Conservation (phyloP, 768 basidiomycete genomes). For the Glaciozyma antarctica region DNA sequence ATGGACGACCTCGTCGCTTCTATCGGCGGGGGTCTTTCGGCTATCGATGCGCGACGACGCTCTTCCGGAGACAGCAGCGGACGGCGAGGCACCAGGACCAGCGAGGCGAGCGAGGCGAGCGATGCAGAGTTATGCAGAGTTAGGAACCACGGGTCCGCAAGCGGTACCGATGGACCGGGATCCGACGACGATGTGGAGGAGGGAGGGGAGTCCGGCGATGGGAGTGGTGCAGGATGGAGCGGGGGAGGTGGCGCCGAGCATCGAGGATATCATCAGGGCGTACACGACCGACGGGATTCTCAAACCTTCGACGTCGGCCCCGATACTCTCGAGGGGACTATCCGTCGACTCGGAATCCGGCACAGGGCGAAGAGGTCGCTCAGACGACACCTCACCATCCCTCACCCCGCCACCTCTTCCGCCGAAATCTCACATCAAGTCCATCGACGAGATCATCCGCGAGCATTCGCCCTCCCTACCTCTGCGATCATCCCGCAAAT, state of each 20-base stretch:
- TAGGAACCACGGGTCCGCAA: background rate
- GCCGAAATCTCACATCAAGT: constrained; percentile 10
- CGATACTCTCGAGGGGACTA: too few species aligned
- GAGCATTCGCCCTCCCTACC: constrained; percentile 7
- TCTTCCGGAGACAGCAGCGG: background rate
- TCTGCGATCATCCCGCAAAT: too few species aligned
- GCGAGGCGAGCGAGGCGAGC: background rate
- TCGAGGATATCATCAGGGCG: too few species aligned
- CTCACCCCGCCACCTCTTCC: background rate
- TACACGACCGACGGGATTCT: too few species aligned
- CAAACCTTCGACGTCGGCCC: too few species aligned
- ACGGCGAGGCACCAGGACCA: background rate
- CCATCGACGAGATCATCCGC: constrained; percentile 30
- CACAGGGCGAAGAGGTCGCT: background rate
- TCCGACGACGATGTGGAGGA: too few species aligned
- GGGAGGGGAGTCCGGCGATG: too few species aligned
- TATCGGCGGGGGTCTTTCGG: background rate
- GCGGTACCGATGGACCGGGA: too few species aligned
- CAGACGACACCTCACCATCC: background rate
- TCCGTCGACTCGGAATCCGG: too few species aligned
- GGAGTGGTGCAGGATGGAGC: too few species aligned
- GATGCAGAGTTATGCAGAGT: background rate
- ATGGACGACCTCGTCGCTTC: constrained; percentile 8
- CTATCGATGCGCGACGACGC: background rate
- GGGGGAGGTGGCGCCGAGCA: too few species aligned